A percentile compares a stretch with the other conserved stretches of the same genome.
These are phyloP conservation scores for Diaporthe citri DNA, from an alignment of 2,329 filamentous ascomycete genomes.

Conservation along the genomic window DNA sequence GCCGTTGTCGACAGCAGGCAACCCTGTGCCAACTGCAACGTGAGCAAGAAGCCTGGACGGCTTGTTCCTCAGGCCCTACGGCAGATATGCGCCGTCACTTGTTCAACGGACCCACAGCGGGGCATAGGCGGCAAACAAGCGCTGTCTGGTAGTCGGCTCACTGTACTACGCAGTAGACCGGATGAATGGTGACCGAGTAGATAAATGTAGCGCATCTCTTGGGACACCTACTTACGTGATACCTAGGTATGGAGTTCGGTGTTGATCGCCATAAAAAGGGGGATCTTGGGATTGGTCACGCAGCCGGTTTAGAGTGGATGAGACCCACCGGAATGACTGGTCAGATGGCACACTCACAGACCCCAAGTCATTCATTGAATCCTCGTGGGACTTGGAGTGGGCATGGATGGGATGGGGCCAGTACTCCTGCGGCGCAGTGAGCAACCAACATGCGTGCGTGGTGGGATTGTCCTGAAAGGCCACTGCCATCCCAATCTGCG, in stretches of 20 bases:
- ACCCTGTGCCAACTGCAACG: not conserved
- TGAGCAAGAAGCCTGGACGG: not conserved
- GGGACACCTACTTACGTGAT: no score
- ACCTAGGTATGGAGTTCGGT: not conserved
- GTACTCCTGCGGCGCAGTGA: not conserved
- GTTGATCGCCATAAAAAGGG: conserved; percentile 7
- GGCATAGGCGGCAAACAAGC: not conserved
- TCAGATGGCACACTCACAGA: not conserved
- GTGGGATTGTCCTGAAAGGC: not conserved
- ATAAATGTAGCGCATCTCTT: not conserved
- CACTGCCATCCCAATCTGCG: not conserved
- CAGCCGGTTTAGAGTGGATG: not conserved
- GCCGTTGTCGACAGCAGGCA: not conserved
- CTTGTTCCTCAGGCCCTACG: not conserved
- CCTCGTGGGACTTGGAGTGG: not conserved
- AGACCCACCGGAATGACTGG: conserved; percentile 21
- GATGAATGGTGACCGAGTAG: not conserved
- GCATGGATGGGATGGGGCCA: not conserved
- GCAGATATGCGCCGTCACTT: not conserved
- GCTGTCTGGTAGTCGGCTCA: not conserved
- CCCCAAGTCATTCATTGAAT: not conserved
- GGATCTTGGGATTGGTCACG: not conserved
- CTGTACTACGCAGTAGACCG: not conserved
- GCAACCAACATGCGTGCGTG: not conserved
- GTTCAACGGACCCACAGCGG: not conserved